phyloP scores from a whole-genome alignment of 106 monocot species.

The Acanthochlamys bracteata region DNA sequence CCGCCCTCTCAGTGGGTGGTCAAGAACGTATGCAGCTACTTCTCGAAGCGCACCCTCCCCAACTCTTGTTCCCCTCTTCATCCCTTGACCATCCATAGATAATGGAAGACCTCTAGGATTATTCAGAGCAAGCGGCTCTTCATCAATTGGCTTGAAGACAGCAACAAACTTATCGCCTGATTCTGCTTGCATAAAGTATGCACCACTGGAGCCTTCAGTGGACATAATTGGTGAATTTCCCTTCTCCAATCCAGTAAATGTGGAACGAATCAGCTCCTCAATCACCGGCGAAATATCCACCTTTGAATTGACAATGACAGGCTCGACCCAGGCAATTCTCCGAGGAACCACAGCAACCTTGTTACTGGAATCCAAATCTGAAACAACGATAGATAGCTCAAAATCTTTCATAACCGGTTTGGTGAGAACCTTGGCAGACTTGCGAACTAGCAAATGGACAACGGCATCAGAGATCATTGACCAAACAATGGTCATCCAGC shows the following conservation, averaged over 20 bases:
- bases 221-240: slow-evolving; percentile 34
- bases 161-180: slow-evolving; percentile 27
- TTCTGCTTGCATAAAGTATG: slow-evolving; percentile 45
- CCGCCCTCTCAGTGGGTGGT: slow-evolving; percentile 34
- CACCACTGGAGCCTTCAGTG: slow-evolving; percentile 50
- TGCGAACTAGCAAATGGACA: slow-evolving; percentile 30
- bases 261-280: slow-evolving; percentile 17
- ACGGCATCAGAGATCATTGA: slow-evolving; percentile 35
- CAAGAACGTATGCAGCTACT: slow-evolving; percentile 56
- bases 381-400: slow-evolving; percentile 24
- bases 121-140: slow-evolving; percentile 55
- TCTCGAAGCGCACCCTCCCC: slow-evolving; percentile 61
- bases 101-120: slow-evolving; percentile 55
- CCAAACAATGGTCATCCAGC: slow-evolving; percentile 36
- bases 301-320: slow-evolving; percentile 36
- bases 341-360: background rate
- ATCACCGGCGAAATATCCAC: slow-evolving; percentile 21
- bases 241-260: slow-evolving; percentile 33
- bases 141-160: slow-evolving; percentile 59
- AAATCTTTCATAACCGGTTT: slow-evolving; percentile 26
- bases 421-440: slow-evolving; percentile 29
- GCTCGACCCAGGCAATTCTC: slow-evolving; percentile 24
- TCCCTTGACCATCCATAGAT: slow-evolving; percentile 40
- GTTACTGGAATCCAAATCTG: background rate
- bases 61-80: slow-evolving; percentile 51